Evolutionary conservation across 805 yeast species (phyloP), one percentile per base, ranked within the genome.

Genomic region (Saccharomycopsis capsularis): DNA sequence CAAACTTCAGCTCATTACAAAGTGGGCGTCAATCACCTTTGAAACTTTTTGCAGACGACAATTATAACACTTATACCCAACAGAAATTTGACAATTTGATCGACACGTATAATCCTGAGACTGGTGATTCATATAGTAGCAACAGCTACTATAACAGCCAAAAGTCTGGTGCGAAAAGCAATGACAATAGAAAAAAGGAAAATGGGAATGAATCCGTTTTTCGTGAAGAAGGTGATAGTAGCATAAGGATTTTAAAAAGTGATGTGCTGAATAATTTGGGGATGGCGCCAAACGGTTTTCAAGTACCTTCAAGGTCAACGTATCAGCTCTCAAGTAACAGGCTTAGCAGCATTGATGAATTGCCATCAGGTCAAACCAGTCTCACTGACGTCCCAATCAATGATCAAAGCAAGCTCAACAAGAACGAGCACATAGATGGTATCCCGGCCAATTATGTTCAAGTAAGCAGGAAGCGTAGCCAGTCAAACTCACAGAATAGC

Each of bases 11-110:
- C 9, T 39, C 46, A 3, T 19, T 44, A 15, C 48, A 29, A 32
- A 44, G 36, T 25, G 49, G 49, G 4, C 47, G 45, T 27, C 56
- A 53, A 32, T 53, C 56, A 5, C 56, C 56, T 6, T 51, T 53
- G 38, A 53, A 53, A 39, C 41, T 53, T 11, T 53, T 53, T 29
- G 42, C 52, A 2, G 50, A 45, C 9, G 32, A 53, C 32, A 24
- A 44, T 13, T 51, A 53, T 25, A 53, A 53, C 38, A 51, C 54
- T 3, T 51, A 53, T 42, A 53, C 56, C 11, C 41, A 53, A 32
- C 42, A 52, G 22, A 47, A 40, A 38, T 47, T 53, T 13, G 46
- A 53, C 34, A 48, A 51, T 22, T 40, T 51, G 23, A 51, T 53
- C 16, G 19, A 43, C 29, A 42, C 40, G 25, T 37, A 30, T 27